Evolutionary conservation across 2,329 filamentous ascomycete species (phyloP).

Genomic region (Paraphoma sp.): DNA sequence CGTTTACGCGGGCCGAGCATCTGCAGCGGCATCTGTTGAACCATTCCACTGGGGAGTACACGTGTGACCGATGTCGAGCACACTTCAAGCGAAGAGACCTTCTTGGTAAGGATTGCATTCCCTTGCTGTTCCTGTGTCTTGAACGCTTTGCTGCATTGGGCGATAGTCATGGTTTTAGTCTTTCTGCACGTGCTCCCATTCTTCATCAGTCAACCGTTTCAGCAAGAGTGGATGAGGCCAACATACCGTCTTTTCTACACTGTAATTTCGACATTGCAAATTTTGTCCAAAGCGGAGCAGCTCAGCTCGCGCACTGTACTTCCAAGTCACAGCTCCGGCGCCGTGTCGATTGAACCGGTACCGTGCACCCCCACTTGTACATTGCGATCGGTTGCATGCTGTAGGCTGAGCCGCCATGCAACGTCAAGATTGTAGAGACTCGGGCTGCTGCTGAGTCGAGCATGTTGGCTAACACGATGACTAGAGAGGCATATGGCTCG

Average conservation of each 20-base stretch:
- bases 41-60: slow-evolving; percentile 66
- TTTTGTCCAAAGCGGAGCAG: not conserved
- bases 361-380: slow-evolving; percentile 6
- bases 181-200: slow-evolving; percentile 16
- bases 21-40: slow-evolving; percentile 95
- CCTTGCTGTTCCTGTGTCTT: slow-evolving; percentile 2
- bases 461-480: slow-evolving; percentile 25
- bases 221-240: slow-evolving; percentile 21
- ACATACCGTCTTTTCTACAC: not conserved
- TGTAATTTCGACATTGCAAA: not conserved
- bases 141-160: not conserved
- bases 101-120: slow-evolving; percentile 53
- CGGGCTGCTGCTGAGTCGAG: slow-evolving; percentile 2
- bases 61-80: slow-evolving; percentile 65
- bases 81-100: slow-evolving; percentile 68
- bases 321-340: not conserved
- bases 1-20: slow-evolving; percentile 93
- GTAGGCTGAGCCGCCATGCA: not conserved
- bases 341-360: not conserved
- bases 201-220: not conserved
- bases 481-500: slow-evolving; percentile 64
- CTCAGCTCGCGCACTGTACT: not conserved
- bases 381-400: not conserved
- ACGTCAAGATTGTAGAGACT: slow-evolving; percentile 4
- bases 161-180: not conserved